Base-by-base conservation (phyloP, 768 basidiomycete genomes). In the Lanmaoa pseudosensibilis region DNA sequence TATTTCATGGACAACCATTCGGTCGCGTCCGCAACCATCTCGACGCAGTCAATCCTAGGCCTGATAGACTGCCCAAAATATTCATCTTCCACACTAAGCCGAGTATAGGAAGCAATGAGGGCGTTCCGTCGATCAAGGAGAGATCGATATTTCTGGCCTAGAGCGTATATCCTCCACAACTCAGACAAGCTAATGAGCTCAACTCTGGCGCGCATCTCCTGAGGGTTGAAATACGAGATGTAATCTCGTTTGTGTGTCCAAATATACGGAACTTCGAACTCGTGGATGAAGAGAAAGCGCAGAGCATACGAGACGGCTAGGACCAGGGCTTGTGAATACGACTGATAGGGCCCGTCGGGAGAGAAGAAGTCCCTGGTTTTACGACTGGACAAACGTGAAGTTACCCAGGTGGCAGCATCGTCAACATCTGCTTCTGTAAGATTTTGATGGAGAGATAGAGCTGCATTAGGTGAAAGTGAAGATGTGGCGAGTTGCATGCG, bases 191-290 rank as follows among this genome's bases (percentile, higher is more conserved):
- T 81, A 55, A 99, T 81, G 32, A 98, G 84, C 58, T 90, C 88
- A 21, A 82, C 67, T 37, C 83, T 83, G n/a, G 80, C 68, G 34
- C 82, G 77, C 49, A 84, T 80, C 55, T 88, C 85, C 33, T 75
- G 70, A 46, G 83, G 78, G 65, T 93, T 90, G 71, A 90, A 91
- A 70, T 89, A 83, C 45, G 86, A 85, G 65, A 98, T 88, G 66
- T 91, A 88, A 70, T 99, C 97, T 37, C 91, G 83, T 65, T 91
- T 92, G 77, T 98, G 93, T 18, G 86, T 84, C 89, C 90, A 97
- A 59, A 98, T 86, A 73, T 94, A 95, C 0, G 97, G 94, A 8
- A 98, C 95, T 70, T 99, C 97, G 60, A 90, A 88, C 64, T 92
- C 85, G 41, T 93, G 85, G 48, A 92, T 73, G 72, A 98, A 95